Evolutionary conservation across 805 yeast species (phyloP).

Genomic region (Henningerozyma blattae): DNA sequence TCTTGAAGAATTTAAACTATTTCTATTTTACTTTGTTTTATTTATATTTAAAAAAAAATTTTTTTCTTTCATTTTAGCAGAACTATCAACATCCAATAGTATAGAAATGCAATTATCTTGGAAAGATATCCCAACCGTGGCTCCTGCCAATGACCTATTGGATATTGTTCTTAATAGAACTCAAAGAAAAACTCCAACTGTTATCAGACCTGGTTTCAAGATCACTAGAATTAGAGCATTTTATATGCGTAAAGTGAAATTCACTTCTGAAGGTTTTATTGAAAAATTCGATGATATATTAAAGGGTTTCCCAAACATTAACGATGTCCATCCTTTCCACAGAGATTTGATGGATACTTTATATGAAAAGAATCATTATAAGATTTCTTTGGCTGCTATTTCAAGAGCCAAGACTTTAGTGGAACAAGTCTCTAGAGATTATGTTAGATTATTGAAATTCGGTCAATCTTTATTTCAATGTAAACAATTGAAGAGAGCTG

Average conservation of each 20-base stretch:
- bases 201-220: slow-evolving; percentile 90
- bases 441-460: slow-evolving; percentile 83
- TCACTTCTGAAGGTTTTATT: slow-evolving; percentile 89
- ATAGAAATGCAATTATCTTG: slow-evolving; percentile 91
- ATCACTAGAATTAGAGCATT: slow-evolving; percentile 94
- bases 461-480: slow-evolving; percentile 98
- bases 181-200: slow-evolving; percentile 99
- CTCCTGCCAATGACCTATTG: slow-evolving; percentile 82
- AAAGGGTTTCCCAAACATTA: slow-evolving; percentile 87
- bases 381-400: slow-evolving; percentile 89
- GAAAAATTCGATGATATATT: slow-evolving; percentile 84
- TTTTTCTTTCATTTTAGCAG: too few species aligned
- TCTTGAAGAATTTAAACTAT: too few species aligned
- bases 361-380: slow-evolving; percentile 96
- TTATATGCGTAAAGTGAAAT: slow-evolving; percentile 96
- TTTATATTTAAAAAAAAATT: too few species aligned
- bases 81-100: too few species aligned
- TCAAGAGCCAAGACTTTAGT: slow-evolving; percentile 88
- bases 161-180: slow-evolving; percentile 96
- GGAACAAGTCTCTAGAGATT: slow-evolving; percentile 94
- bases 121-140: slow-evolving; percentile 96
- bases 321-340: slow-evolving; percentile 97
- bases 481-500: slow-evolving; percentile 97
- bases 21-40: too few species aligned
- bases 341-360: slow-evolving; percentile 95